These are phyloP conservation scores for Colletotrichum chrysophilum DNA, from an alignment of 2,329 filamentous ascomycete genomes.

Conservation along the genomic window DNA sequence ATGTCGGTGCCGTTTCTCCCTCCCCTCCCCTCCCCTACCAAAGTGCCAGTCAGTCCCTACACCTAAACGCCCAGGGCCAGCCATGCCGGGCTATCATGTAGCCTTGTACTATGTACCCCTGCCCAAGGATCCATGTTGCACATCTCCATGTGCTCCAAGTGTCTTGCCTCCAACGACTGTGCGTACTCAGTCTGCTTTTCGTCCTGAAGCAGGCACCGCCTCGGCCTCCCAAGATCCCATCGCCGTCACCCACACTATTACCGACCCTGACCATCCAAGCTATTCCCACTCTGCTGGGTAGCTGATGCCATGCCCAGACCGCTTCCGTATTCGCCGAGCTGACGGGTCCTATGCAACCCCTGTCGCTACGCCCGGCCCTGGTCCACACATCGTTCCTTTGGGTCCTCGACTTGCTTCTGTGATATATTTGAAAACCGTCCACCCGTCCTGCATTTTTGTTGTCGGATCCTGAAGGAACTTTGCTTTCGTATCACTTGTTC, in stretches of 20 bases:
- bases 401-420: conserved; percentile 9
- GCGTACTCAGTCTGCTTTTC: conserved; percentile 16
- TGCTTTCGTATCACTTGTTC: not conserved
- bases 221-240: conserved; percentile 19
- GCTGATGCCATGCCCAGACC: conserved; percentile 22
- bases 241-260: conserved; percentile 16
- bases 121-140: conserved; percentile 13
- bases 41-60: not conserved
- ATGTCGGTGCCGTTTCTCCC: conserved; percentile 15
- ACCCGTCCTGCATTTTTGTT: not conserved
- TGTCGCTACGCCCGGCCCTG: conserved; percentile 12
- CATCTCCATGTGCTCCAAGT: conserved; percentile 18
- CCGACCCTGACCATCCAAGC: conserved; percentile 21
- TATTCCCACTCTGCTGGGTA: conserved; percentile 19
- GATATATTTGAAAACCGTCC: conserved; percentile 22
- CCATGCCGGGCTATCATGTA: conserved; percentile 6
- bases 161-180: conserved; percentile 21
- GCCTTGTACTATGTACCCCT: not conserved
- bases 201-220: conserved; percentile 22
- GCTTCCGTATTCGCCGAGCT: conserved; percentile 22
- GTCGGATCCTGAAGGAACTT: conserved; percentile 1
- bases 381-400: conserved; percentile 17
- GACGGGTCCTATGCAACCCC: conserved; percentile 19
- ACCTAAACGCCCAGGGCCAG: not conserved
- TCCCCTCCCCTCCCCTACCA: not conserved